These are phyloP conservation scores for Herpetomonas tarakana DNA, from an alignment of 208 protist species.

Conservation along the genomic window DNA sequence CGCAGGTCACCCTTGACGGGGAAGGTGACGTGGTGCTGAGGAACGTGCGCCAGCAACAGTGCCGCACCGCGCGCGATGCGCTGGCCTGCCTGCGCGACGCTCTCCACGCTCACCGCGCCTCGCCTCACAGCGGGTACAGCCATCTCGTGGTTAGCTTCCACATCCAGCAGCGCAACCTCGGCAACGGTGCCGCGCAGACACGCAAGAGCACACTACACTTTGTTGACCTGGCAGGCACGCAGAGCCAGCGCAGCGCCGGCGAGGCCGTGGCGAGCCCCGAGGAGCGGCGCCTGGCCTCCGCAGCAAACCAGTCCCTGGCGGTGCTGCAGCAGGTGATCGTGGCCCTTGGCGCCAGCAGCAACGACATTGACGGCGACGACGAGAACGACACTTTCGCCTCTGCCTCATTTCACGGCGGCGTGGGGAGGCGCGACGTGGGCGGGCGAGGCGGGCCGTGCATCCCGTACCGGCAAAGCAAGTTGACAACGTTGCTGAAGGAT, in stretches of 20 bases:
- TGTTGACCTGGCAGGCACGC: slow-evolving; percentile 90
- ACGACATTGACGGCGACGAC: slow-evolving; percentile 52
- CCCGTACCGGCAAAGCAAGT: slow-evolving; percentile 84
- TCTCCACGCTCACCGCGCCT: slow-evolving; percentile 48
- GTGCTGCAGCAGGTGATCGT: slow-evolving; percentile 93
- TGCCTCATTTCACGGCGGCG: no score
- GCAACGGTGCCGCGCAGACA: slow-evolving; percentile 65
- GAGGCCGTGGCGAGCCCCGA: neutral
- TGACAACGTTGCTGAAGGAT: slow-evolving; percentile 92
- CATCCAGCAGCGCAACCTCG: slow-evolving; percentile 56
- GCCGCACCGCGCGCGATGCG: slow-evolving; percentile 69
- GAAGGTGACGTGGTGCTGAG: slow-evolving; percentile 28
- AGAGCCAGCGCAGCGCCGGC: slow-evolving; percentile 35
- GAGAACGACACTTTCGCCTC: no score
- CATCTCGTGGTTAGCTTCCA: slow-evolving; percentile 89
- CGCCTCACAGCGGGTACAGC: slow-evolving; percentile 23
- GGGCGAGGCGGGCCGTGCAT: slow-evolving; percentile 42
- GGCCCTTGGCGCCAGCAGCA: slow-evolving; percentile 23
- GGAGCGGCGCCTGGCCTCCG: neutral
- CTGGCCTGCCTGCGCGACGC: slow-evolving; percentile 79
- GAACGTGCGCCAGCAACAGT: slow-evolving; percentile 32
- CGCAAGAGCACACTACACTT: slow-evolving; percentile 57
- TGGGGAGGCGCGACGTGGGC: slow-evolving; percentile 52
- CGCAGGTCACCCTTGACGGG: slow-evolving; percentile 26
- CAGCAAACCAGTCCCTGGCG: slow-evolving; percentile 83